Evolutionary conservation across 768 basidiomycete species (phyloP).

Genomic region (Rhodotorula graminis): DNA sequence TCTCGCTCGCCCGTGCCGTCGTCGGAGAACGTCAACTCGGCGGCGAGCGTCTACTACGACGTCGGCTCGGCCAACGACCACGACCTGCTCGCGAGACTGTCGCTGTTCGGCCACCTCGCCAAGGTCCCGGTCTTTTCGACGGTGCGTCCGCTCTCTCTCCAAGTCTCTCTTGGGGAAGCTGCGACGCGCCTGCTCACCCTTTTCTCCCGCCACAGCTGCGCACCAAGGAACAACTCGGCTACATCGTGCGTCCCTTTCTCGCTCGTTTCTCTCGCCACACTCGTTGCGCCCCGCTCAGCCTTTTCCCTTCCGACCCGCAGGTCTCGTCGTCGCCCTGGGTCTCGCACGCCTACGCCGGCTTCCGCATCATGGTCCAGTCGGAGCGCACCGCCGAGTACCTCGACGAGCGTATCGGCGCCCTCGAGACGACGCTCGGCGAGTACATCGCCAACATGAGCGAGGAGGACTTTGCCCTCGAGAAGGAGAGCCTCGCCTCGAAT

Average conservation of each 20-base stretch:
- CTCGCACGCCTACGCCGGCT: conserved; percentile 64
- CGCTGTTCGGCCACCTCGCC: conserved; percentile 76
- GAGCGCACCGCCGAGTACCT: conserved; percentile 74
- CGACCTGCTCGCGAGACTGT: conserved; percentile 60
- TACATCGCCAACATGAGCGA: conserved; percentile 64
- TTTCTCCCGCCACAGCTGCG: conserved; percentile 55
- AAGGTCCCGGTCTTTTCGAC: conserved; percentile 84
- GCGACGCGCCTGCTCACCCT: conserved; percentile 49
- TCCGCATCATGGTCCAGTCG: conserved; percentile 81
- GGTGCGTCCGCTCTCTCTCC: conserved; percentile 55
- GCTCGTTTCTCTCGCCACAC: too few relatives aligned
- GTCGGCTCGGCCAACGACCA: conserved; percentile 65
- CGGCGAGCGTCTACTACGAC: conserved; percentile 58
- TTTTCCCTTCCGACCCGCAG: neutral
- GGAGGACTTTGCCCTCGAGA: conserved; percentile 77
- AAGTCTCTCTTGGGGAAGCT: too few relatives aligned
- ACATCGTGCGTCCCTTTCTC: conserved; percentile 55
- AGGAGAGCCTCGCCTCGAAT: conserved; percentile 69
- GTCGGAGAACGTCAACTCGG: conserved; percentile 78
- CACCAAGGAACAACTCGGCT: conserved; percentile 93
- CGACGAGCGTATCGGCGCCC: conserved; percentile 84
- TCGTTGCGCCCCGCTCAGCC: too few relatives aligned
- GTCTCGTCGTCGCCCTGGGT: conserved; percentile 51
- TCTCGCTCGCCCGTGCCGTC: conserved; percentile 70
- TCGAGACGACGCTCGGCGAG: conserved; percentile 63